Percentiles rank a stretch among this genome's conserved stretches.
Conservation (phyloP, 2,329 filamentous ascomycete genomes). For the Alternaria novae-zelandiae region DNA sequence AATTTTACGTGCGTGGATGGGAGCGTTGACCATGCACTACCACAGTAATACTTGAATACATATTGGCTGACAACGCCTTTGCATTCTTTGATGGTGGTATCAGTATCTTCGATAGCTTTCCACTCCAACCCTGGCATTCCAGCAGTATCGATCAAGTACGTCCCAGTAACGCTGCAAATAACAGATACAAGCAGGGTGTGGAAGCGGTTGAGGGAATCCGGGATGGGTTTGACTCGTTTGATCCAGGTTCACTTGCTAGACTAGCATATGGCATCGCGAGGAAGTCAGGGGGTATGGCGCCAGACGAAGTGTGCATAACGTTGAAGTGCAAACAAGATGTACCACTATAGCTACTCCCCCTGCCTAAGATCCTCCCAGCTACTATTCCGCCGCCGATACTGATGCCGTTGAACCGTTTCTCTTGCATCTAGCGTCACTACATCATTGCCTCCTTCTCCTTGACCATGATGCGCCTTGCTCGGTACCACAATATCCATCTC, state of each 20-base stretch:
- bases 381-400: background rate
- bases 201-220: background rate
- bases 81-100: background rate
- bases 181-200: background rate
- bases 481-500: slow-evolving; percentile 20
- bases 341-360: background rate
- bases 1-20: background rate
- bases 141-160: background rate
- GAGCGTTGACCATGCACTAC: background rate
- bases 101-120: background rate
- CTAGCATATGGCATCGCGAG: background rate
- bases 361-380: background rate
- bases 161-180: background rate
- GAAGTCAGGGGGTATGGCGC: background rate
- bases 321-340: background rate
- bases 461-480: background rate
- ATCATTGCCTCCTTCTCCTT: background rate
- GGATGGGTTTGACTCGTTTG: background rate
- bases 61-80: fast-evolving
- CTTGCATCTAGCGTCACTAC: background rate
- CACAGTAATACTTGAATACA: background rate
- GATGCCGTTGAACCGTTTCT: background rate
- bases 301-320: background rate
- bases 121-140: background rate
- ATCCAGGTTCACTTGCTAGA: background rate